phyloP scores from a whole-genome alignment of 202 grass and related monocot species.

The Carex sylvatica region DNA sequence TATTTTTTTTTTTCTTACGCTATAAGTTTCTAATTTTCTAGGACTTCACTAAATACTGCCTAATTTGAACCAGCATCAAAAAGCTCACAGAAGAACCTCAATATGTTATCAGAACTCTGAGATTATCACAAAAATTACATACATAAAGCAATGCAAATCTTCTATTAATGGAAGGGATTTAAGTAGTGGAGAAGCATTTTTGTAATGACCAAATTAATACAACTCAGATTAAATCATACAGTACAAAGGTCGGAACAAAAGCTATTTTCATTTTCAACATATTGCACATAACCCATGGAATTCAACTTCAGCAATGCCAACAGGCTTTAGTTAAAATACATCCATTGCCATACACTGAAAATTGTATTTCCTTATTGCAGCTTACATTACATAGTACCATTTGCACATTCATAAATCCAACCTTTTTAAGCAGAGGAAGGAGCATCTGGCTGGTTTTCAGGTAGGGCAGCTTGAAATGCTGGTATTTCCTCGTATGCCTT shows the following conservation, averaged over 20 bases:
- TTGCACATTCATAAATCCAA: neutral
- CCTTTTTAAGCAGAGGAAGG: slow-evolving; percentile 26
- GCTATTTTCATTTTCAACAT: slow-evolving; percentile 1
- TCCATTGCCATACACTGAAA: neutral
- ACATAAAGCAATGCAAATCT: neutral
- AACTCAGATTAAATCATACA: neutral
- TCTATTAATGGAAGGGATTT: neutral
- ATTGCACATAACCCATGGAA: neutral
- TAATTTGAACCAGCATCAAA: neutral
- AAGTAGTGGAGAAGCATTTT: neutral
- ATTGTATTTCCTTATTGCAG: neutral
- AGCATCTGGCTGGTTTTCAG: slow-evolving; percentile 74
- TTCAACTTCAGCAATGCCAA: neutral
- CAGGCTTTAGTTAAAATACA: neutral
- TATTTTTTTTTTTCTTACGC: neutral
- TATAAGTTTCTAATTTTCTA: too few species aligned
- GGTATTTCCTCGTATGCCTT: slow-evolving; percentile 59
- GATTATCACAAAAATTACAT: slow-evolving; percentile 1
- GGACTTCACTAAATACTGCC: too few species aligned
- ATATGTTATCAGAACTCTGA: neutral
- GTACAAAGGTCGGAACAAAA: neutral
- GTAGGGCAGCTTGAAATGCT: slow-evolving; percentile 77
- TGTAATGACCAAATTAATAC: neutral
- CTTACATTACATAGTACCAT: neutral
- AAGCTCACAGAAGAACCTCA: neutral